phyloP scores from a whole-genome alignment of 345 rosid genomes.

The Turritis glabra region DNA sequence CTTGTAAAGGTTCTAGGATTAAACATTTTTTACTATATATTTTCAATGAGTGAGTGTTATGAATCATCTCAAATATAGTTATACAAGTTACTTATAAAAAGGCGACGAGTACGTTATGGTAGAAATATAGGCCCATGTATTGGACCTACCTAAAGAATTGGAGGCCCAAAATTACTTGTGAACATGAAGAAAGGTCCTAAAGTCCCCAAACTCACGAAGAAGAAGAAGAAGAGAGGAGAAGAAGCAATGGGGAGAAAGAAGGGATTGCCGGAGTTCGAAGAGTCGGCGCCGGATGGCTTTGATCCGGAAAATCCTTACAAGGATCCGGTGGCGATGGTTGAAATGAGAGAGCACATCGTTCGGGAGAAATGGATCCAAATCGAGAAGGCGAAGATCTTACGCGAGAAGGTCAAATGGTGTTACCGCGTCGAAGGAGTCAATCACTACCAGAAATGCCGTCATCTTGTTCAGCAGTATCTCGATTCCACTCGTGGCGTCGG shows the following conservation, averaged over 20 bases:
- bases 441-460: constrained; percentile 97
- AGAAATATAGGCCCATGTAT: neutral
- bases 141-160: neutral
- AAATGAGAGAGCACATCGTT: constrained; percentile 94
- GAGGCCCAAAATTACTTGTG: neutral
- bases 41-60: too few relatives aligned
- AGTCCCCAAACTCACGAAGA: neutral
- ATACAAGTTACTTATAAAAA: neutral
- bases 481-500: constrained; percentile 98
- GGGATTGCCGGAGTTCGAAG: constrained; percentile 86
- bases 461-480: constrained; percentile 87
- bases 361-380: constrained; percentile 99
- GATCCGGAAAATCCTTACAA: constrained; percentile 83
- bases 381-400: constrained; percentile 94
- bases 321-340: constrained; percentile 98
- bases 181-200: neutral
- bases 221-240: constrained; percentile 13
- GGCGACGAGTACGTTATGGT: neutral
- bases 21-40: too few relatives aligned
- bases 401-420: constrained; percentile 92
- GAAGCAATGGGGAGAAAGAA: constrained; percentile 89
- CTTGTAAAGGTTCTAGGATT: too few relatives aligned
- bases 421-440: constrained; percentile 97
- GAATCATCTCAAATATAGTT: too few relatives aligned
- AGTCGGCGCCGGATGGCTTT: constrained; percentile 94